Evolutionary conservation across 495 filamentous ascomycete species (phyloP), one percentile per base, ranked within the genome.

Genomic region (Penicilliopsis zonata): DNA sequence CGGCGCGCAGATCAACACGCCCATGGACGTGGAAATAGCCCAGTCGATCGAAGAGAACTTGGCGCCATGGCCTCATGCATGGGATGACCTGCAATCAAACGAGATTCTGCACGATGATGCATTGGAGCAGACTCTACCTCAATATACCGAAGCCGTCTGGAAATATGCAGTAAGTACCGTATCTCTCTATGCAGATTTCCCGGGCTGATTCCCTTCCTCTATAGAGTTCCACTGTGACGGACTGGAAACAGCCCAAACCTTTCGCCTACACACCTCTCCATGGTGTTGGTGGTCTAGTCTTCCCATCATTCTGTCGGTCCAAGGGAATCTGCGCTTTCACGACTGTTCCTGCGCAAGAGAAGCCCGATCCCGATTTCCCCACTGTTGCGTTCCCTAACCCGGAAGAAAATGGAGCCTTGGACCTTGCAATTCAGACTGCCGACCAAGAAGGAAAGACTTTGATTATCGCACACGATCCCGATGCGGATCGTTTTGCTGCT

Each of bases 201-300:
- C n/a, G n/a, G n/a, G n/a, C n/a, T n/a, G n/a, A n/a, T n/a, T n/a
- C n/a, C n/a, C n/a, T n/a, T n/a, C n/a, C 19, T 10, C 20, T 19
- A 21, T 20, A 66, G 59, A 53, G 40, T 37, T 61, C 58, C 4
- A 64, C 56, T 8, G 52, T 57, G 5, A 18, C 45, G 2, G 30
- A 53, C 7, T 44, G 46, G 41, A 38, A 43, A 8, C 36, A 45
- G 3, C 53, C 55, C 3, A 44, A 35, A 26, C 51, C 52, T 13
- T 77, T 80, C 42, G 65, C 78, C 15, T 84, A 84, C 37, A 82
- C 78, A 1, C 76, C 79, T 6, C 60, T 84, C 52, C 78, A 84
- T 42, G 78, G 79, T 0, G 75, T 81, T 8, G 78, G 78, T 21
- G 53, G 55, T 4, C 35, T 55, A 12, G 72, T 78, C 48, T 54